Conservation (phyloP, 2,329 filamentous ascomycete genomes). For the Graphilbum sp. region DNA sequence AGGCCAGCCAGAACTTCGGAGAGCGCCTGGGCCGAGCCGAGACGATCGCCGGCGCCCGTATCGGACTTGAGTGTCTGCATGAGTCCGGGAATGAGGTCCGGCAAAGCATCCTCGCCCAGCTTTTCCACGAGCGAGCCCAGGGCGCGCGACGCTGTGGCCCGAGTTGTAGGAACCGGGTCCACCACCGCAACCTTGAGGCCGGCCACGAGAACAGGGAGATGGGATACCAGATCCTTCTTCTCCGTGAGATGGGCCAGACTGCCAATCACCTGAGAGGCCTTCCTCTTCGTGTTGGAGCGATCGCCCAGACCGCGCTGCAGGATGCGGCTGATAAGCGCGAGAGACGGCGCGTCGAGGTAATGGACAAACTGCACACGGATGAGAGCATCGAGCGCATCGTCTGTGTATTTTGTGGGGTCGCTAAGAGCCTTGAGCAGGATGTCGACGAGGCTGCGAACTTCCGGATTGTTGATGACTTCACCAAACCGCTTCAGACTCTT, state of each 20-base stretch:
- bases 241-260: constrained; percentile 95
- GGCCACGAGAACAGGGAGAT: constrained; percentile 81
- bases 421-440: constrained; percentile 92
- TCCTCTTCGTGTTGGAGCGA: constrained; percentile 86
- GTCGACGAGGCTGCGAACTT: constrained; percentile 83
- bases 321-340: constrained; percentile 89
- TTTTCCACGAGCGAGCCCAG: constrained; percentile 96
- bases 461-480: constrained; percentile 94
- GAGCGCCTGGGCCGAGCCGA: constrained; percentile 91
- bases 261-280: constrained; percentile 93
- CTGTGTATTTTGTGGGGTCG: constrained; percentile 92
- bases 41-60: constrained; percentile 84
- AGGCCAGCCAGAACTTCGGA: constrained; percentile 91
- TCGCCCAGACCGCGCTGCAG: constrained; percentile 83
- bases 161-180: constrained; percentile 89
- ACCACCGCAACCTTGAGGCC: constrained; percentile 80
- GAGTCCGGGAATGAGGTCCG: constrained; percentile 90
- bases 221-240: constrained; percentile 78
- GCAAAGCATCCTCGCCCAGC: constrained; percentile 87
- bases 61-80: constrained; percentile 98
- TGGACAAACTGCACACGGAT: constrained; percentile 99
- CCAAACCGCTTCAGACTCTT: constrained; percentile 94
- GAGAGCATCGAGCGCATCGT: constrained; percentile 79
- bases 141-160: constrained; percentile 89
- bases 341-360: constrained; percentile 91